A percentile compares a stretch with the other conserved stretches of the same genome.
These are phyloP conservation scores for Phytophthora brassicae DNA, from an alignment of 352 stramenopile species.

Conservation along the genomic window DNA sequence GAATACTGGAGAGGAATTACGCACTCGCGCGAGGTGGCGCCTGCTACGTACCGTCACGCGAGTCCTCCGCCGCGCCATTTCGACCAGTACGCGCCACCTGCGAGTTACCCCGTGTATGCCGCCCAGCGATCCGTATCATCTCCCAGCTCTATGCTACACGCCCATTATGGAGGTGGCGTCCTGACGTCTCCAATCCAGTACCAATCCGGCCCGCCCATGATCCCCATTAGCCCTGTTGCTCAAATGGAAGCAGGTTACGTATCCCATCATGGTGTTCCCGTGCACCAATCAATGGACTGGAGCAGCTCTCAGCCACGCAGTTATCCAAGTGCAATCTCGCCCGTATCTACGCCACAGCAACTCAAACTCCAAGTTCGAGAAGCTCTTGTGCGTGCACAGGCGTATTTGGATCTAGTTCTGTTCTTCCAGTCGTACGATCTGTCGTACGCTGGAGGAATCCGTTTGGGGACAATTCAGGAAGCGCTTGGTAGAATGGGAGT, in stretches of 20 bases:
- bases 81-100: constrained; percentile 2
- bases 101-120: constrained; percentile 22
- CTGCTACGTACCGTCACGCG: constrained; percentile 11
- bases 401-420: constrained; percentile 43
- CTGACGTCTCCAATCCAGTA: constrained; percentile 35
- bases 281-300: constrained; percentile 13
- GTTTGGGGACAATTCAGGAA: constrained; percentile 47
- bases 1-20: constrained; percentile 79
- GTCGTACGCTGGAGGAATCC: constrained; percentile 35
- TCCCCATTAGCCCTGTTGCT: constrained; percentile 34
- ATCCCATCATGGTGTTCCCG: background rate
- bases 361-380: constrained; percentile 52
- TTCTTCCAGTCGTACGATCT: constrained; percentile 61
- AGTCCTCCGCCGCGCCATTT: constrained; percentile 9
- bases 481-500: constrained; percentile 50
- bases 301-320: constrained; percentile 6
- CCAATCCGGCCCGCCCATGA: constrained; percentile 17
- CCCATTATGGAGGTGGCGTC: constrained; percentile 12
- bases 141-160: constrained; percentile 11
- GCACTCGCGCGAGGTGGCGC: constrained; percentile 43
- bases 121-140: constrained; percentile 20
- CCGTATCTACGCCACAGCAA: constrained; percentile 20
- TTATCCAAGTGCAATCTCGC: constrained; percentile 7
- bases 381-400: constrained; percentile 46
- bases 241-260: constrained; percentile 8